phyloP scores from a whole-genome alignment of 441 rosid species.

The Populus hybrid region DNA sequence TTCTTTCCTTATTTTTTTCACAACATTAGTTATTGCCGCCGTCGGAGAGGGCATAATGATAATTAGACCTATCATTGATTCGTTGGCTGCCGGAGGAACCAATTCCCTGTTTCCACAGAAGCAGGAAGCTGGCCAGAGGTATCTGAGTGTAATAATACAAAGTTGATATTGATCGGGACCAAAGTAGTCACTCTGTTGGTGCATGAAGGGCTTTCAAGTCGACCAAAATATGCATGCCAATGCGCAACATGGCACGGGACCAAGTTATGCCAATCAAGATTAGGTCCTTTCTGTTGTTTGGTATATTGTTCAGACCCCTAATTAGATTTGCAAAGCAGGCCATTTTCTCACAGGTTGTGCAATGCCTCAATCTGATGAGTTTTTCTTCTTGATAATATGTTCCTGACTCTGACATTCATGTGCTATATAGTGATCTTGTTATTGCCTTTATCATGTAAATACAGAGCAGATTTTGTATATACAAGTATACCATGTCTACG shows the following conservation, averaged over 20 bases:
- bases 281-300: too few relatives aligned
- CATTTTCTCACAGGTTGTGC: background rate
- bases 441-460: background rate
- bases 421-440: too few relatives aligned
- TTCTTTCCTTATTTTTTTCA: conserved; percentile 25
- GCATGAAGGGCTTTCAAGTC: background rate
- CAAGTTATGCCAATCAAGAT: too few relatives aligned
- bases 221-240: too few relatives aligned
- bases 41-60: conserved; percentile 49
- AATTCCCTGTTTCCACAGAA: background rate
- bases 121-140: background rate
- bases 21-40: conserved; percentile 25
- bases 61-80: conserved; percentile 48
- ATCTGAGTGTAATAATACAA: background rate
- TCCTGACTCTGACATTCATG: background rate
- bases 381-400: background rate
- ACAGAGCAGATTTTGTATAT: background rate
- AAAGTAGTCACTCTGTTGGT: background rate
- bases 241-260: too few relatives aligned
- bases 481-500: background rate
- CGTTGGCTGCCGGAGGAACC: conserved; percentile 37
- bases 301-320: background rate
- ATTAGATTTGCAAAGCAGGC: background rate
- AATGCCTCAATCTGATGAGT: background rate
- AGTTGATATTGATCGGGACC: background rate